phyloP scores from a whole-genome alignment of 2,329 filamentous ascomycete genomes.

The Remersonia thermophila region DNA sequence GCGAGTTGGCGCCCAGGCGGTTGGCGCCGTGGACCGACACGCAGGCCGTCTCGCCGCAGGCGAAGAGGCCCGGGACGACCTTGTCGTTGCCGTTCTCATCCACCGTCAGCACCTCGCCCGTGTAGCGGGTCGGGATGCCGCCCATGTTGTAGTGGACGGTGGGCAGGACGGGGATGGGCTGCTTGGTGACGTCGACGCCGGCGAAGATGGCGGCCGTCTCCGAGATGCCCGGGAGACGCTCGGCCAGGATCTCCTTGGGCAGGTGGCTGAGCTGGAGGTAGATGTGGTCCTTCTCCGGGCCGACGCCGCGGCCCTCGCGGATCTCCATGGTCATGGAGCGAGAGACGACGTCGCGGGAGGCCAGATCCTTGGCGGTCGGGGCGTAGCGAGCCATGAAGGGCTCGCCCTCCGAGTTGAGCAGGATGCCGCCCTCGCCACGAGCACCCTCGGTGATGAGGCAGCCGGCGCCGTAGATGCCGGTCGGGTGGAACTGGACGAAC shows the following conservation, averaged over 20 bases:
- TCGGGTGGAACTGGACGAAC: slow-evolving; percentile 99
- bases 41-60: slow-evolving; percentile 92
- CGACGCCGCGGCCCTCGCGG: slow-evolving; percentile 91
- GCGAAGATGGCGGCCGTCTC: slow-evolving; percentile 97
- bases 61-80: slow-evolving; percentile 88
- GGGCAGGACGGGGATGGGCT: slow-evolving; percentile 90
- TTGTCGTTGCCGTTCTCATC: slow-evolving; percentile 80
- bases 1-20: slow-evolving; percentile 93
- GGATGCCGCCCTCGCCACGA: slow-evolving; percentile 94
- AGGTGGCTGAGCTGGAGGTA: slow-evolving; percentile 96
- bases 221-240: slow-evolving; percentile 95
- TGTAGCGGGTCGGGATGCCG: slow-evolving; percentile 95
- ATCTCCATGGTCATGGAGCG: slow-evolving; percentile 98
- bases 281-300: slow-evolving; percentile 95
- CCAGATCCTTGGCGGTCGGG: slow-evolving; percentile 94
- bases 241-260: slow-evolving; percentile 80
- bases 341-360: slow-evolving; percentile 89
- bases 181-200: slow-evolving; percentile 92
- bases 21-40: slow-evolving; percentile 98
- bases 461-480: slow-evolving; percentile 95
- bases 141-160: slow-evolving; percentile 99
- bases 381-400: slow-evolving; percentile 99
- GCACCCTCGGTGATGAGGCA: slow-evolving; percentile 97
- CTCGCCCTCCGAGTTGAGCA: slow-evolving; percentile 95
- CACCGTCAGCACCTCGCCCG: slow-evolving; percentile 84